These are phyloP conservation scores for Pseudogymnoascus sp. DNA, from an alignment of 2,329 filamentous ascomycete genomes.

Conservation along the genomic window DNA sequence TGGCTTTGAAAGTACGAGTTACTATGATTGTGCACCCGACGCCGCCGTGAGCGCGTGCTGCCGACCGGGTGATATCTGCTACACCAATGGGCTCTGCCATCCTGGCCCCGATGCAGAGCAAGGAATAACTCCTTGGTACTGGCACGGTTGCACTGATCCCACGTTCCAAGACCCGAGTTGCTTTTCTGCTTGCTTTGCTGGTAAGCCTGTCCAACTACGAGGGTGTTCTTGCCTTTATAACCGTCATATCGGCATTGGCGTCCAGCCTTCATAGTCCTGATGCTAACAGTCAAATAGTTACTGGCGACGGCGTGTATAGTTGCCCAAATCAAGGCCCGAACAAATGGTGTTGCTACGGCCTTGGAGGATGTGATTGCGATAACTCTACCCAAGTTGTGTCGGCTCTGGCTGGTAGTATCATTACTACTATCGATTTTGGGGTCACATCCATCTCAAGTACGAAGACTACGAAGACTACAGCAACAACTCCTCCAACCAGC, in stretches of 20 bases:
- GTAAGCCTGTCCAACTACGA: not conserved
- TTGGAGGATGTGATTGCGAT: not conserved
- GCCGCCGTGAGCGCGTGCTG: not conserved
- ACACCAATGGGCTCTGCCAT: not conserved
- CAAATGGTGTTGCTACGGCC: not conserved
- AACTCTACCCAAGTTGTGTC: not conserved
- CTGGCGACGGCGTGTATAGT: not conserved
- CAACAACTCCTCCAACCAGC: not conserved
- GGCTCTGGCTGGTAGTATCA: not conserved
- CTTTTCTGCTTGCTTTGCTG: not conserved
- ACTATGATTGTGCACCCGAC: not conserved
- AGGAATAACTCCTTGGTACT: conserved; percentile 3
- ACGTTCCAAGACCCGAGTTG: not conserved
- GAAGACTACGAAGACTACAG: not conserved
- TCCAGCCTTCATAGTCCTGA: not conserved
- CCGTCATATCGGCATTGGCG: not conserved
- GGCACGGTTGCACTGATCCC: not conserved
- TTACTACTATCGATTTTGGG: not conserved
- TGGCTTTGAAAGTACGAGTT: not conserved
- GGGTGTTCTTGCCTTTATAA: too few relatives aligned
- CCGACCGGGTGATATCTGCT: not conserved
- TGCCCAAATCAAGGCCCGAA: not conserved
- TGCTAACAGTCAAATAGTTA: not conserved
- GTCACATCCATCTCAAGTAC: not conserved
- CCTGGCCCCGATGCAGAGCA: not conserved